Base-by-base conservation (phyloP, 257 asterid species). In the Solanum medicagineum region DNA sequence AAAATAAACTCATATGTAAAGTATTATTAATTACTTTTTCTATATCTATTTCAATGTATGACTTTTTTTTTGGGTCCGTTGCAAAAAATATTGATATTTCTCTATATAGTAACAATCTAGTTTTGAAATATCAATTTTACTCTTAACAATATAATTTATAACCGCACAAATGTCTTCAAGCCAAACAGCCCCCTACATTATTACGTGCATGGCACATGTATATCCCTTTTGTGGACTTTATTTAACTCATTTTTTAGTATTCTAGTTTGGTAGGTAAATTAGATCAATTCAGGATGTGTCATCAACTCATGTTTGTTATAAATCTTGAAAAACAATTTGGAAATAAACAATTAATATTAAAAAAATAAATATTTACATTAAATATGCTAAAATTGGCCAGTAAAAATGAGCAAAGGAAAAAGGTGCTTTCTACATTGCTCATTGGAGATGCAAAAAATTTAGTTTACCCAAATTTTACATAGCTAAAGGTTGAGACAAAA, bases 251-350 rank as follows among this genome's bases (percentile, higher is more conserved):
- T 0, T 66, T 20, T 7, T 13, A 29, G 12, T 66, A 15, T 14
- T 66, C 73, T 14, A 0, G 6, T 66, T 29, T 65, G 45, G 12
- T 65, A 14, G 73, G n/a, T 66, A 29, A 29, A 66, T 15, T 66
- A 14, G 45, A 66, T 65, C 71, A 63, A 63, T 59, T 59, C n/a
- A 62, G 24, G 40, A 29, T 7, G 47, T 74, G 81, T 13, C 81
- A 74, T 81, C 44, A 15, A 63, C 10, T 69, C 36, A 81, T 42
- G 83, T 91, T 84, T 93, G 92, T 94, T 22, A 86, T 59, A 13
- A 59, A 59, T 59, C 29, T 20, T 20, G 29, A 9, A 59, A 45
- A 59, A 19, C 24, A 7, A 56, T 56, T 59, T 20, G 29, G 29
- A 59, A 59, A 59, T 59, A 59, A 59, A 20, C 9, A 59, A 19